These are phyloP conservation scores for Pezicula neosporulosa DNA, from an alignment of 2,329 filamentous ascomycete species.

Conservation along the genomic window DNA sequence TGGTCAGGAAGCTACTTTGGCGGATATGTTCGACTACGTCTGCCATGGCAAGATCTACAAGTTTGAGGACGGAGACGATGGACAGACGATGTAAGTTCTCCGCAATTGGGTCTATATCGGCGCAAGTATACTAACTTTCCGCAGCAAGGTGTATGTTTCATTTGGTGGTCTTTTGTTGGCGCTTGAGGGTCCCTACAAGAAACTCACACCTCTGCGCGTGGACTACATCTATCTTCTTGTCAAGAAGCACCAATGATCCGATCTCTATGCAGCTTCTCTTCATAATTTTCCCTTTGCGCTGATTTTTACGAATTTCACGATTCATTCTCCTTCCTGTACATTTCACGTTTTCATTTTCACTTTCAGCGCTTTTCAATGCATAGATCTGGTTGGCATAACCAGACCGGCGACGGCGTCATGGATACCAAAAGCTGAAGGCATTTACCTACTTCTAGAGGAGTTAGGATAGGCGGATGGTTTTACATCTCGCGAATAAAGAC, in stretches of 20 bases:
- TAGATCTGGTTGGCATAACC: constrained; percentile 14
- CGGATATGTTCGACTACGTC: constrained; percentile 84
- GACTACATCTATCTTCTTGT: constrained; percentile 91
- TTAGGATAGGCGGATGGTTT: neutral
- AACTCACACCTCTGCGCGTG: constrained; percentile 85
- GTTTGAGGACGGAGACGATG: constrained; percentile 76
- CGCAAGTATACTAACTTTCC: constrained; percentile 5
- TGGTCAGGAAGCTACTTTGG: constrained; percentile 58
- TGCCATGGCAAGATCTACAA: constrained; percentile 87
- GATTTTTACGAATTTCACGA: neutral
- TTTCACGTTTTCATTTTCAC: neutral
- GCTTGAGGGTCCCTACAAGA: constrained; percentile 92
- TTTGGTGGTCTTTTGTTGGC: constrained; percentile 91
- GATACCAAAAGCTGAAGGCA: constrained; percentile 16
- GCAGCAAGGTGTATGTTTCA: constrained; percentile 87
- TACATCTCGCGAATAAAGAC: no score
- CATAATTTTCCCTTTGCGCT: neutral
- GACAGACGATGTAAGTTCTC: constrained; percentile 75
- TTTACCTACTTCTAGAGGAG: neutral
- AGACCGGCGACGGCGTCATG: constrained; percentile 15
- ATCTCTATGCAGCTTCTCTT: constrained; percentile 1
- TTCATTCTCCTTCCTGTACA: neutral
- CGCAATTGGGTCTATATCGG: constrained; percentile 1
- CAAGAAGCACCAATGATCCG: constrained; percentile 65
- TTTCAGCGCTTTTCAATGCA: constrained; percentile 9